A percentile compares a stretch with the other conserved stretches of the same genome.
phyloP scores from a whole-genome alignment of 169 alveolate species.

The Perkinsus chesapeaki region DNA sequence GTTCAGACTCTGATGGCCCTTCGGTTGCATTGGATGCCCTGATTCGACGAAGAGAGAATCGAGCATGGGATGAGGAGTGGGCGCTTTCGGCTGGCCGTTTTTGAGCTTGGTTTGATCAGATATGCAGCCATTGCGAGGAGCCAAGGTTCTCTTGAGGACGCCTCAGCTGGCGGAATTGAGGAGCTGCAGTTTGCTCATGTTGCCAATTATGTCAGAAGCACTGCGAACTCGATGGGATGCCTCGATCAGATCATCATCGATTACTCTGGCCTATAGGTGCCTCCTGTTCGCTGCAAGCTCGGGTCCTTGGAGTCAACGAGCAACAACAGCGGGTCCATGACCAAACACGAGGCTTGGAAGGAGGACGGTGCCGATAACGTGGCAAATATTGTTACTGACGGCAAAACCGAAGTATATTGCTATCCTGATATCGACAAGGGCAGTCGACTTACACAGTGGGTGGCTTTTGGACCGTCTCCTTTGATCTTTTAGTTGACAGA shows the following conservation, averaged over 20 bases:
- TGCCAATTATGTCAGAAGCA: too few relatives aligned
- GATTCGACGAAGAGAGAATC: neutral
- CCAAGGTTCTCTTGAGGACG: neutral
- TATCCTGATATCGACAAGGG: neutral
- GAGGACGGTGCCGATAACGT: neutral
- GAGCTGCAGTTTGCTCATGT: too few relatives aligned
- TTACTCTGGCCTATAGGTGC: too few relatives aligned
- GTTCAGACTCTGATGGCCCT: neutral
- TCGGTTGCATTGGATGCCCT: neutral
- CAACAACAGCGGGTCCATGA: neutral
- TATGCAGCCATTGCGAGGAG: neutral
- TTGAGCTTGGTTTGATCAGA: neutral
- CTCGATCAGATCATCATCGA: too few relatives aligned
- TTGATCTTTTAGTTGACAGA: neutral
- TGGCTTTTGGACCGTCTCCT: neutral
- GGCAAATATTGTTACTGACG: neutral
- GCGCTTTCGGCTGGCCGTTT: neutral
- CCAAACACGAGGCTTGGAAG: neutral
- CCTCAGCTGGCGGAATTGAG: too few relatives aligned
- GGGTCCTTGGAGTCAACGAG: too few relatives aligned
- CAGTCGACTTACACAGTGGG: neutral
- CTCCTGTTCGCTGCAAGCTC: too few relatives aligned
- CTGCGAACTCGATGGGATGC: too few relatives aligned
- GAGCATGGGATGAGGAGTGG: neutral
- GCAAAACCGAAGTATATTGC: neutral